Base-by-base conservation (phyloP, 1,139 yeast species). In the Geotrichum restrictum region DNA sequence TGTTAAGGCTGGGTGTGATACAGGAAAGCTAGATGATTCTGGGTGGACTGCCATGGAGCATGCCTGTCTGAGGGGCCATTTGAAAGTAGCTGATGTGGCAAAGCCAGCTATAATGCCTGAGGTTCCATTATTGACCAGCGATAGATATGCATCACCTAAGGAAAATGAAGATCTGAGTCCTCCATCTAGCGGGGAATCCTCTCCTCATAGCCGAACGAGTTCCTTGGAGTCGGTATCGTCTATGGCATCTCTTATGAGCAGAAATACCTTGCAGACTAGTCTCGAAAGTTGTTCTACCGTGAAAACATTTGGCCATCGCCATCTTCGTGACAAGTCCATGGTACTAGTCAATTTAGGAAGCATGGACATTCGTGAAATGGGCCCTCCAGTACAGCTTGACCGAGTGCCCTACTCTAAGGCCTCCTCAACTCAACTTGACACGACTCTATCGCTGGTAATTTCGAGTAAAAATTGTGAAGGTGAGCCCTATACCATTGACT, bases 21-120 rank as follows among this genome's bases (percentile, higher is more conserved):
- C 72, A 53, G 79, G 80, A 49, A 70, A 76, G 45, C 77, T 79
- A 19, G 98, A 93, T 69, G 84, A 81, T 51, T 85, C 95, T 41
- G 98, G 98, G 0, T 93, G 98, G 98, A 82, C 89, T 22, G 96
- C 98, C 7, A 83, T 88, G 82, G 98, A 93, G 64, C 98, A 93
- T 68, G 97, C 98, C 0, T 84, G 88, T 52, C 74, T 93, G 48
- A 77, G 98, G 62, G 98, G 98, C 8, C 96, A 89, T 67, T 72
- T 91, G 57, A 76, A 74, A 1, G 79, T 88, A 22, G 84, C 95
- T 1, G 81, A 80, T 50, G 62, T 81, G 60, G 71, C 88, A 52
- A 71, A 71, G 51, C 87, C 88, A 40, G 54, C 62, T 49, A 62
- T 67, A 51, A 53, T 37, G 11, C 49, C 56, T 39, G 31, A 53